phyloP scores from a whole-genome alignment of 2,329 filamentous ascomycete genomes.

The Cladosporium halotolerans region DNA sequence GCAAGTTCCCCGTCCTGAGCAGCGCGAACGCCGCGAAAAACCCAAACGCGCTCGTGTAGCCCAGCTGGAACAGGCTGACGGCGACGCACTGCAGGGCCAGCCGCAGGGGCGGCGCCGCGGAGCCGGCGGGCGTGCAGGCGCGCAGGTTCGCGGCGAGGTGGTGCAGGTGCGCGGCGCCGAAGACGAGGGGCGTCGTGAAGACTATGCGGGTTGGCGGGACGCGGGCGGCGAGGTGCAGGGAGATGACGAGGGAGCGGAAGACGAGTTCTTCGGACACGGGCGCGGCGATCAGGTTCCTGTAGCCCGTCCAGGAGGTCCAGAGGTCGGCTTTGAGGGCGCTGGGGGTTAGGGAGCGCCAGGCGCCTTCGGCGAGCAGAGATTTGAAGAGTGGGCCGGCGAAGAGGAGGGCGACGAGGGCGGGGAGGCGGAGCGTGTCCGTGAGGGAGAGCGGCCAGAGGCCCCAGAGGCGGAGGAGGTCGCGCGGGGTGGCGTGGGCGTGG shows the following conservation, averaged over 20 bases:
- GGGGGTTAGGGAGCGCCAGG: conserved; percentile 51
- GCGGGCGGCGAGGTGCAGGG: conserved; percentile 69
- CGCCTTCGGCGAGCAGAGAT: conserved; percentile 63
- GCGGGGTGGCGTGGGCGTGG: conserved; percentile 43
- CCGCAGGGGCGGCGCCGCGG: conserved; percentile 13
- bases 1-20: conserved; percentile 74
- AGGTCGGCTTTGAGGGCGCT: conserved; percentile 52
- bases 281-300: conserved; percentile 82
- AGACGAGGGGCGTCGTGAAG: conserved; percentile 79
- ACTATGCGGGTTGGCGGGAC: conserved; percentile 54
- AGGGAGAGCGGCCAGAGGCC: conserved; percentile 74
- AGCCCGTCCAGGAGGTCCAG: conserved; percentile 69
- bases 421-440: conserved; percentile 50
- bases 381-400: conserved; percentile 85
- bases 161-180: conserved; percentile 88
- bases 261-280: conserved; percentile 85
- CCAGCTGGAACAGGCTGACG: conserved; percentile 74
- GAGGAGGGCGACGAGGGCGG: conserved; percentile 69
- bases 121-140: conserved; percentile 56
- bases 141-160: conserved; percentile 93
- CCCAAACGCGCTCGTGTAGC: conserved; percentile 88
- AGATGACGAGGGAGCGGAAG: conserved; percentile 81
- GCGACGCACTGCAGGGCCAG: conserved; percentile 41
- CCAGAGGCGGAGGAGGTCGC: conserved; percentile 60
- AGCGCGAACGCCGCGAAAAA: conserved; percentile 89